These are phyloP conservation scores for Iris macrosiphon DNA, from an alignment of 106 monocot species.

Conservation along the genomic window DNA sequence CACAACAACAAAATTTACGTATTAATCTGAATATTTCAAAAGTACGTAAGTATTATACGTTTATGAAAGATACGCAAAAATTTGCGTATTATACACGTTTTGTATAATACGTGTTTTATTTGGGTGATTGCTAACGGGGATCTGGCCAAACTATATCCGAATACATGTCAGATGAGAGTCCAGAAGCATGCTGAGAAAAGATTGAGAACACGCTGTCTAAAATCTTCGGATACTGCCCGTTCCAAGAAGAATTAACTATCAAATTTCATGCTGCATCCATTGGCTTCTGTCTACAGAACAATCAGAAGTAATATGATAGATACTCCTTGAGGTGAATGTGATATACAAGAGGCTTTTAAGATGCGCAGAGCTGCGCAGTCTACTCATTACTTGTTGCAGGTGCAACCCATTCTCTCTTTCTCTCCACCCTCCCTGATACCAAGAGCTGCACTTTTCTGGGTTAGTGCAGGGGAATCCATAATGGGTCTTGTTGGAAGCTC, in stretches of 20 bases:
- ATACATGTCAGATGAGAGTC: slow-evolving; percentile 43
- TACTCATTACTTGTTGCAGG: slow-evolving; percentile 66
- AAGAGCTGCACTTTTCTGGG: slow-evolving; percentile 38
- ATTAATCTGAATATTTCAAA: no score
- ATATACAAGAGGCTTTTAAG: slow-evolving; percentile 11
- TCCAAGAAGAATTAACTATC: not conserved
- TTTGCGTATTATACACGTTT: no score
- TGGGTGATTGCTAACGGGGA: no score
- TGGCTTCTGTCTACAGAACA: slow-evolving; percentile 54
- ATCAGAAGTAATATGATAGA: slow-evolving; percentile 6
- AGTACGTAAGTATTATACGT: no score
- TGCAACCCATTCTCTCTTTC: slow-evolving; percentile 41
- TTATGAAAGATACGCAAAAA: no score
- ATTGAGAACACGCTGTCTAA: slow-evolving; percentile 50
- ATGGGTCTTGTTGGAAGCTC: slow-evolving; percentile 25
- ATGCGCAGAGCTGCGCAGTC: slow-evolving; percentile 46
- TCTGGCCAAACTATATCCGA: slow-evolving; percentile 49
- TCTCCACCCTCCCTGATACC: slow-evolving; percentile 57
- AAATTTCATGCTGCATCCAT: slow-evolving; percentile 52
- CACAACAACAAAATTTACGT: no score
- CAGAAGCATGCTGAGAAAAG: slow-evolving; percentile 45
- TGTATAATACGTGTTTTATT: no score
- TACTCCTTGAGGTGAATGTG: not conserved
- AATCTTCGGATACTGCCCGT: slow-evolving; percentile 7
- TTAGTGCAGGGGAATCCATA: slow-evolving; percentile 57